Evolutionary conservation across 306 rosid genomes (phyloP), one percentile per base, ranked within the genome.

Genomic region (Dryas drummondii): DNA sequence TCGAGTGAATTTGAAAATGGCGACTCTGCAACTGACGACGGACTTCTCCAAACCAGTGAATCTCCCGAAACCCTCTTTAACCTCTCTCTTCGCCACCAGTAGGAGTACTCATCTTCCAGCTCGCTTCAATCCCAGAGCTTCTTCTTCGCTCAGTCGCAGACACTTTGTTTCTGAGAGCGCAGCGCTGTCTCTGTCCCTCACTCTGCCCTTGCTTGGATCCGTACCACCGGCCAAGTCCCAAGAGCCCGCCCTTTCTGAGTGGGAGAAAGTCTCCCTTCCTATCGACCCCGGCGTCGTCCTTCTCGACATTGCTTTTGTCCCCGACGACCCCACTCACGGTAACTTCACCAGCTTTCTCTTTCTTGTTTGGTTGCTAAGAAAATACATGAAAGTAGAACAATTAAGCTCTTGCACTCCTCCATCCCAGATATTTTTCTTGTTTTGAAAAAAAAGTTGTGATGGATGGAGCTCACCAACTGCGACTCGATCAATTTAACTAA

Each of bases 261-360:
- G 97, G 98, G 98, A 91, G 78, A 87, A 91, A 78, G 90, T 90
- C 5, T 87, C 77, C 76, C 97, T 94, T 5, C 97, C 97, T 9
- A 87, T 90, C 32, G 97, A 94, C 81, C 98, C 98, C 1, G 97
- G 98, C 58, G 98, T 94, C 11, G 98, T 94, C 52, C 98, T 91
- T 71, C 98, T 94, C 16, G 97, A 94, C 80, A 88, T 94, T 47
- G 96, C 97, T 52, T 94, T 94, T 78, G 98, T 94, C 5, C 97
- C 98, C 17, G 96, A 90, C 14, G 97, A 94, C 32, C 68, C 72
- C 6, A 84, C 74, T 78, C 98, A 86, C 53, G 97, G 98, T 89
- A 41, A 70, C 68, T 74, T 50, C 17, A 2, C 10, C 55, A 9
- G 41, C 2, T 26, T 6, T 5, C 41, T 40, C 8, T 80, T 59